Evolutionary conservation across 257 asterid genomes (phyloP).

Genomic region (Buddleja alternifolia): DNA sequence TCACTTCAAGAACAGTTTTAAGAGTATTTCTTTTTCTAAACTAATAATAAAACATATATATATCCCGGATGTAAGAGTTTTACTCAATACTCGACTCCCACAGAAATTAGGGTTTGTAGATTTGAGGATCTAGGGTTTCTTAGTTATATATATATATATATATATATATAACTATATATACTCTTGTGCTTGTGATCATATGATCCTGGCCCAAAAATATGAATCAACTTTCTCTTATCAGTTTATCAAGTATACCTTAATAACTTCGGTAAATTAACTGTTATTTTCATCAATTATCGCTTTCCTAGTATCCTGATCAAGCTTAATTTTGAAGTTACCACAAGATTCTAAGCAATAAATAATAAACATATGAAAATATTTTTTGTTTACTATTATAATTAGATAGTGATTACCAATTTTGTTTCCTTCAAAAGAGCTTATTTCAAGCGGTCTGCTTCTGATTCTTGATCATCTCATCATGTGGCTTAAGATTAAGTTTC

Average conservation of each 20-base stretch:
- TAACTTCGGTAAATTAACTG: background rate
- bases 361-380: background rate
- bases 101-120: conserved; percentile 43
- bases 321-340: background rate
- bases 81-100: conserved; percentile 12
- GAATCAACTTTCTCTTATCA: background rate
- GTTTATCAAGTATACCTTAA: background rate
- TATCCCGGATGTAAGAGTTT: background rate
- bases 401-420: conserved; percentile 17
- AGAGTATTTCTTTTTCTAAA: background rate
- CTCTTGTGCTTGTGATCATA: conserved; percentile 33
- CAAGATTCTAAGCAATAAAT: conserved; percentile 4
- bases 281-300: conserved; percentile 22
- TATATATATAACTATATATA: conserved; percentile 23
- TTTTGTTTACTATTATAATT: background rate
- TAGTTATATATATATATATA: background rate
- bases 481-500: conserved; percentile 32
- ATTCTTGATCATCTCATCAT: conserved; percentile 43
- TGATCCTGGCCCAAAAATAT: conserved; percentile 33
- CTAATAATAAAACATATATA: background rate
- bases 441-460: conserved; percentile 43
- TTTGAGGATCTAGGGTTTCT: conserved; percentile 46
- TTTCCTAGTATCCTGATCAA: conserved; percentile 12
- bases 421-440: background rate
- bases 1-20: conserved; percentile 5